Evolutionary conservation across 2,329 filamentous ascomycete species (phyloP), one percentile per base, ranked within the genome.

Genomic region (Diaporthe velutina): DNA sequence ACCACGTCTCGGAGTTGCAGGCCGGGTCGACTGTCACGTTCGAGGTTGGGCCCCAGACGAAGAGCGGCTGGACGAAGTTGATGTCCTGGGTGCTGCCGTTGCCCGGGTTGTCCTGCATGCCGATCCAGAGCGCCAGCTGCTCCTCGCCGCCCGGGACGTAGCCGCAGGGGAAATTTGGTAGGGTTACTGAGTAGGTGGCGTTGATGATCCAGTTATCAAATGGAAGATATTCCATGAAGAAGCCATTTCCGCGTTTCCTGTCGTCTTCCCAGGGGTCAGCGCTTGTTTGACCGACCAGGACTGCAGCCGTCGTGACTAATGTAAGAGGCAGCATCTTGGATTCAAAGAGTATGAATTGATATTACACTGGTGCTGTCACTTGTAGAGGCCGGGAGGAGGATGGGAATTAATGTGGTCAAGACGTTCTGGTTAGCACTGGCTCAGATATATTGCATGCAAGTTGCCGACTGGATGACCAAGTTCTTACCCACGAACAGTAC

Each of bases 31-130:
- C 60, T 1, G 25, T 30, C 38, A 64, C 40, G 40, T 64, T 48
- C 2, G 60, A 13, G 25, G 40, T 64, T 13, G 60, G 40, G 9
- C 60, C 40, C 60, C 60, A 64, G 38, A 64, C 60, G 5, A 64
- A 25, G 4, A 64, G 40, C 3, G 60, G 60, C 40, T 66, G 60
- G 1, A 66, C 60, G 8, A 35, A 48, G 5, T 48, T 66, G 28
- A 66, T 66, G 28, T 66, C 28, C 19, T 48, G 60, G 28, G 60
- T 66, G 60, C 60, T 48, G 40, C 60, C 40, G 42, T 48, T 66
- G 28, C 60, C 42, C 1, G 60, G 60, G n/a, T 42, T 42, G n/a
- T 61, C n/a, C 19, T 66, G 60, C 42, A 48, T 66, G 17, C 60
- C 40, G 28, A 66, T 48, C 40, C 60, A 66, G 10, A 48, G 60